These are phyloP conservation scores for Eutreptiella sp. DNA, from an alignment of 208 protist genomes.

Conservation along the genomic window DNA sequence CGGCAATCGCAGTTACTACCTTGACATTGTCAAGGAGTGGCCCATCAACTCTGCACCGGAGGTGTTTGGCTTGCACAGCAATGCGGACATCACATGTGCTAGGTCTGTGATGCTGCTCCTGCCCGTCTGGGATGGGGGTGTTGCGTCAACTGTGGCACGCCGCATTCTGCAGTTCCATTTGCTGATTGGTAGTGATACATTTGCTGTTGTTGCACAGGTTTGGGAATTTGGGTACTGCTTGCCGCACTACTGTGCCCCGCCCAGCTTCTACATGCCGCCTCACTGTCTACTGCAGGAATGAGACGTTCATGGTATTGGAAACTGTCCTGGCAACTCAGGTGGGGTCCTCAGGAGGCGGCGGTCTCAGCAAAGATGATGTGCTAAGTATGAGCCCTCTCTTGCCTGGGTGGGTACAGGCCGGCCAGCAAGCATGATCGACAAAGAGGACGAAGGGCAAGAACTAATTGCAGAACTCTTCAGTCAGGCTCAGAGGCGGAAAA, in stretches of 20 bases:
- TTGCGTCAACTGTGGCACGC: constrained; percentile 38
- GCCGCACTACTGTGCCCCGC: no score
- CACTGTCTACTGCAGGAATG: no score
- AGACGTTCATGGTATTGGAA: constrained; percentile 60
- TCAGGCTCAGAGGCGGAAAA: no score
- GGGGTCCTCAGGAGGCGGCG: constrained; percentile 51
- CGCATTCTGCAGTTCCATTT: constrained; percentile 37
- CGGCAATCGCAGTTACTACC: constrained; percentile 66
- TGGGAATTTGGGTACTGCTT: no score
- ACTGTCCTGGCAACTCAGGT: constrained; percentile 71
- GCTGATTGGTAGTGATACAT: neutral
- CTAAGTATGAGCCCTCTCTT: no score
- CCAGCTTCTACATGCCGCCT: no score
- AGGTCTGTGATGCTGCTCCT: constrained; percentile 47
- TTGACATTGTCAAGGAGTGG: constrained; percentile 75
- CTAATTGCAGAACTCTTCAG: no score
- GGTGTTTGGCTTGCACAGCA: constrained; percentile 92
- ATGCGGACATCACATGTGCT: constrained; percentile 93
- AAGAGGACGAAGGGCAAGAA: no score
- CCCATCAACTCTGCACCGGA: constrained; percentile 86
- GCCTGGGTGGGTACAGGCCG: no score
- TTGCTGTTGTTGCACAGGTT: no score
- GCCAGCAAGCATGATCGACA: no score
- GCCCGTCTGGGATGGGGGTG: constrained; percentile 39
- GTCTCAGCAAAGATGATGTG: no score